Percentiles rank a stretch among this genome's conserved stretches.
These are phyloP conservation scores for Inonotus hispidus DNA, from an alignment of 1,284 basidiomycete genomes.

Conservation along the genomic window DNA sequence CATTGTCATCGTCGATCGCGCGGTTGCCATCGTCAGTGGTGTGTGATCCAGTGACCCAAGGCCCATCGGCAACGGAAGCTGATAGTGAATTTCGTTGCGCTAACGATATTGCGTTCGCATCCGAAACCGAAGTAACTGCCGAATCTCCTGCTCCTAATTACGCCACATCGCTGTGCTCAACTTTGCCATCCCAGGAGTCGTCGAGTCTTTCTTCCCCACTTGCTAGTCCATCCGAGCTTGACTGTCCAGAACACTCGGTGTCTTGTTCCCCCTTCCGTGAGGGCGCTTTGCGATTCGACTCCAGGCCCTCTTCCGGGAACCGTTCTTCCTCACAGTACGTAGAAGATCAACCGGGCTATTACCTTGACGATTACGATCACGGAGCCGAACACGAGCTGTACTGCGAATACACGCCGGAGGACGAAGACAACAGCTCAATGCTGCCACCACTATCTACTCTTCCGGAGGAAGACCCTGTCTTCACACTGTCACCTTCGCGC, in stretches of 20 bases:
- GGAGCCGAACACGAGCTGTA: not conserved
- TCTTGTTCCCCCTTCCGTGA: not conserved
- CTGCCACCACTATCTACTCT: slow-evolving; percentile 17
- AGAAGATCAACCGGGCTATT: not conserved
- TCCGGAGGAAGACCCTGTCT: slow-evolving; percentile 14
- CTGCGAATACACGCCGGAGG: not conserved
- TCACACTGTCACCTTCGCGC: slow-evolving; percentile 9
- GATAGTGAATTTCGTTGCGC: not conserved
- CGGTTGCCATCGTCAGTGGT: not conserved
- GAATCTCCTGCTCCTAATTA: not conserved
- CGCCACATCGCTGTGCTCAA: not conserved
- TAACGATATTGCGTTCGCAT: not conserved
- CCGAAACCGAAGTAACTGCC: not conserved
- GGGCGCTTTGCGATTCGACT: not conserved
- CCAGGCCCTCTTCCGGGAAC: not conserved
- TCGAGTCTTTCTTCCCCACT: not conserved
- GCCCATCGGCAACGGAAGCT: not conserved
- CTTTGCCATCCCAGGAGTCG: not conserved
- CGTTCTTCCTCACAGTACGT: not conserved
- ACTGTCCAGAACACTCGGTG: not conserved
- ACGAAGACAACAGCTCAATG: slow-evolving; percentile 15
- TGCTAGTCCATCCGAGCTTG: not conserved
- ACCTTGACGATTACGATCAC: slow-evolving; percentile 6
- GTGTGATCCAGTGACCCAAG: not conserved
- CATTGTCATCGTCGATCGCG: not conserved